phyloP scores from a whole-genome alignment of 140 eudicot genomes.

The Oenanthe javanica region DNA sequence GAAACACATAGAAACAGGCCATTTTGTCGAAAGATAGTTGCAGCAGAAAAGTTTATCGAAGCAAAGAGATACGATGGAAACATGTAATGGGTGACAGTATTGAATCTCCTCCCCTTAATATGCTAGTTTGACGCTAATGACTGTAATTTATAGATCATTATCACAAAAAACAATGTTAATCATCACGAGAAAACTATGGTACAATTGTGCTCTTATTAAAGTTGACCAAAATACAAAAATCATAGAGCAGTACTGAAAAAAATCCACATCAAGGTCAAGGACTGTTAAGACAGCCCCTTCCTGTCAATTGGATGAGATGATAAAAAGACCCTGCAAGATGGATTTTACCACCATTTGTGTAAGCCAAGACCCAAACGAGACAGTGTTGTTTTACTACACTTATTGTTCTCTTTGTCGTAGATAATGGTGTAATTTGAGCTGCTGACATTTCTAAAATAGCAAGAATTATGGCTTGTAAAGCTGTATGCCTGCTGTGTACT shows the following conservation, averaged over 20 bases:
- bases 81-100: not conserved
- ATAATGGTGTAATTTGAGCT: slow-evolving; percentile 78
- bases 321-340: slow-evolving; percentile 19
- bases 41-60: not conserved
- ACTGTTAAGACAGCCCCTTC: slow-evolving; percentile 7
- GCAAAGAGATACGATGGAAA: not conserved
- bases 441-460: slow-evolving; percentile 69
- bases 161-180: not conserved
- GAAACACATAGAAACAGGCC: not conserved
- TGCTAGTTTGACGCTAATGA: not conserved
- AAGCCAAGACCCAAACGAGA: slow-evolving; percentile 15
- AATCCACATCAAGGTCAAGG: not conserved
- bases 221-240: not conserved
- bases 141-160: not conserved
- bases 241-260: slow-evolving; percentile 3
- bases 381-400: slow-evolving; percentile 26
- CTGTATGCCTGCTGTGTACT: slow-evolving; percentile 59
- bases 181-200: not conserved
- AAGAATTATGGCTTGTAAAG: slow-evolving; percentile 33
- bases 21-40: not conserved
- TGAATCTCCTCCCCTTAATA: not conserved
- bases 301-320: slow-evolving; percentile 12
- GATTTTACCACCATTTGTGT: slow-evolving; percentile 4
- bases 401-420: slow-evolving; percentile 49
- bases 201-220: not conserved